Percentiles rank a stretch among this genome's conserved stretches.
These are phyloP conservation scores for Casuarina glauca DNA, from an alignment of 306 rosid genomes.

Conservation along the genomic window DNA sequence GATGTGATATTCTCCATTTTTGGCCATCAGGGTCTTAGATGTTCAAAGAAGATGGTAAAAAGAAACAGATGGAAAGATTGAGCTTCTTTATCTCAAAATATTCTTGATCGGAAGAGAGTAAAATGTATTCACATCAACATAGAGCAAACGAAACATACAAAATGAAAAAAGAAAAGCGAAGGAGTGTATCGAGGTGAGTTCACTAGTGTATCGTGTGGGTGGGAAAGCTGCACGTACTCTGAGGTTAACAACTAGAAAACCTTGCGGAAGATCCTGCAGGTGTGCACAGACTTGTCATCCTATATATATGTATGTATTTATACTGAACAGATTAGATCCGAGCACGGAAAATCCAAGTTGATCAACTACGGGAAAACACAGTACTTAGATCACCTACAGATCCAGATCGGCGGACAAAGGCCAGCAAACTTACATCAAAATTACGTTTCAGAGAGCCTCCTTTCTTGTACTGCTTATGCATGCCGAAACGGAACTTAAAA, in stretches of 20 bases:
- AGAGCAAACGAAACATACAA: too few relatives aligned
- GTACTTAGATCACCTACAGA: background rate
- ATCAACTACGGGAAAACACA: background rate
- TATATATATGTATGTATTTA: too few relatives aligned
- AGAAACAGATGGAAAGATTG: too few relatives aligned
- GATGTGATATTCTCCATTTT: too few relatives aligned
- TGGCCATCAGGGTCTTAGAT: too few relatives aligned
- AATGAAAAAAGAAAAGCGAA: background rate
- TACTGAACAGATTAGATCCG: background rate
- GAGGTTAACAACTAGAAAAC: constrained; percentile 1
- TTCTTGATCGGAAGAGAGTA: background rate
- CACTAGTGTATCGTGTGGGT: background rate
- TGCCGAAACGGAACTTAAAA: background rate
- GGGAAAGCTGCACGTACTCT: background rate
- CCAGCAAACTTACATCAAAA: constrained; percentile 2
- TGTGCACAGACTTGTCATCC: too few relatives aligned
- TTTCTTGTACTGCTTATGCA: background rate
- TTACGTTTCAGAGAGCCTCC: background rate
- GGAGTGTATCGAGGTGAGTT: background rate
- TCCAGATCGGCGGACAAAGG: constrained; percentile 2
- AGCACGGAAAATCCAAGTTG: background rate
- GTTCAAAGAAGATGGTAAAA: background rate
- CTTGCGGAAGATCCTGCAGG: background rate
- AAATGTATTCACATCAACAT: too few relatives aligned
- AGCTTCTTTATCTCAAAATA: too few relatives aligned